Evolutionary conservation across 495 filamentous ascomycete species (phyloP), one percentile per base, ranked within the genome.

Genomic region (Aspergillus ellipticus): DNA sequence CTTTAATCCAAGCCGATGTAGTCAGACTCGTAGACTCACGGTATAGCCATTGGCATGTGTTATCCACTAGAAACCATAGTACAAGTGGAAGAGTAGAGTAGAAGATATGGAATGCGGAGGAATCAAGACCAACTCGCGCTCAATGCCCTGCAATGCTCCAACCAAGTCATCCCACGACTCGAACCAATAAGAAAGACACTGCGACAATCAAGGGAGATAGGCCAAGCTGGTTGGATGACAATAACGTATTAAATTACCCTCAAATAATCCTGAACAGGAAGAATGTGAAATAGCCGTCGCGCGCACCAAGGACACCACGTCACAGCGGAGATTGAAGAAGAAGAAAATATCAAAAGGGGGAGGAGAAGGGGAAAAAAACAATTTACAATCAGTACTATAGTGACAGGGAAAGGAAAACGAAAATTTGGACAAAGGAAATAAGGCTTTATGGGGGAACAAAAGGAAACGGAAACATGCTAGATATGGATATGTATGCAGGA

Each of bases 371-470:
- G 56, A 49, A 55, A 47, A 52, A 42, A 46, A 62, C 70, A 73
- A 68, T 74, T 73, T 74, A 74, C 72, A 74, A 57, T 59, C 68
- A 68, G 67, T 65, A 68, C 59, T 73, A 74, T 73, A 70, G 61
- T 70, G 58, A 73, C 70, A 71, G 59, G 61, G 42, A 51, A 53
- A 47, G 22, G 47, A 35, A 66, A 58, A 53, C 57, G 59, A 64
- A 65, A 68, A 64, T 70, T 56, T 52, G 51, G 62, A 64, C 58
- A 64, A 56, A 61, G 62, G 56, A 60, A 54, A 61, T 61, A 70
- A 67, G 43, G 41, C 60, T 62, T 47, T 55, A 59, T 59, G 43
- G 42, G 41, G 46, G 49, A 62, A 59, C 51, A 61, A 59, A 60
- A 69, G 62, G 62, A 66, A 69, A 50, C 58, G 60, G 46, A 47